A percentile compares a stretch with the other conserved stretches of the same genome.
These are phyloP conservation scores for Selaginella tamariscina DNA, from an alignment of 75 land plant species.

Conservation along the genomic window DNA sequence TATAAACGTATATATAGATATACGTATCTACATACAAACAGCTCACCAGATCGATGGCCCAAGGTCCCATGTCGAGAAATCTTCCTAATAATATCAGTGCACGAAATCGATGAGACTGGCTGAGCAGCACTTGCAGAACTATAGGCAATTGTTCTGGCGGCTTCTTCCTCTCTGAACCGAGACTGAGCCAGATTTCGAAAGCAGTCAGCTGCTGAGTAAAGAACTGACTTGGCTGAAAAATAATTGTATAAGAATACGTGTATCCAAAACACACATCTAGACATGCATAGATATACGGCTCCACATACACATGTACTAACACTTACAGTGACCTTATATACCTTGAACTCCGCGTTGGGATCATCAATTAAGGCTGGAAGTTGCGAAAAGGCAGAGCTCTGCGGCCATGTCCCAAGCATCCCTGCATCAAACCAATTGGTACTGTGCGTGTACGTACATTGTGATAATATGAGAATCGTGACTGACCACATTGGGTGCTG, in stretches of 20 bases:
- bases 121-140: conserved; percentile 92
- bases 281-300: too few relatives aligned
- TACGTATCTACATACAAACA: background rate
- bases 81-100: conserved; percentile 81
- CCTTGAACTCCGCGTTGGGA: conserved; percentile 79
- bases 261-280: too few relatives aligned
- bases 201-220: conserved; percentile 91
- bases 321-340: conserved; percentile 19
- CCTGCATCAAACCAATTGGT: conserved; percentile 33
- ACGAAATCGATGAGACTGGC: conserved; percentile 85
- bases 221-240: conserved; percentile 77
- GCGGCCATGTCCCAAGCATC: conserved; percentile 99
- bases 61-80: conserved; percentile 93
- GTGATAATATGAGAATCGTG: background rate
- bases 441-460: background rate
- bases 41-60: conserved; percentile 96
- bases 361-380: conserved; percentile 59
- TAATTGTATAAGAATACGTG: too few relatives aligned
- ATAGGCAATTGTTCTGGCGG: conserved; percentile 96
- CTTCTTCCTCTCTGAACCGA: conserved; percentile 79
- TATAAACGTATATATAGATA: background rate
- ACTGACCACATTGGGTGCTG: conserved; percentile 98
- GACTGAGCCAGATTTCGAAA: conserved; percentile 95
- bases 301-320: too few relatives aligned
- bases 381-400: conserved; percentile 80